Percentiles rank a stretch among this genome's conserved stretches.
Evolutionary conservation across 345 rosid genomes (phyloP).

Genomic region (Aquilaria malaccensis): DNA sequence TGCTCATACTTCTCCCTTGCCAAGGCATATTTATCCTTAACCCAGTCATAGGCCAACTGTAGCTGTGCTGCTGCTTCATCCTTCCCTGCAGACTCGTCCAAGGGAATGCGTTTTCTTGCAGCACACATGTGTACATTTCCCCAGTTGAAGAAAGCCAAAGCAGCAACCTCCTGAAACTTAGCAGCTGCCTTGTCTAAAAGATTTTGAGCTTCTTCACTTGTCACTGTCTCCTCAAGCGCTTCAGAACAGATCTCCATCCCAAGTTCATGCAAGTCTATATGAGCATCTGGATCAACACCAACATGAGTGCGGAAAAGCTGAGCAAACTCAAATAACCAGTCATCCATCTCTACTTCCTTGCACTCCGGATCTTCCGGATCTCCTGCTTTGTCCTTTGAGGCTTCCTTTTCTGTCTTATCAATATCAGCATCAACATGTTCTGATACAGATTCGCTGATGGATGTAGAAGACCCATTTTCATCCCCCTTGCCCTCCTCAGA

Average conservation of each 20-base stretch:
- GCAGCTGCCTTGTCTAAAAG: constrained; percentile 90
- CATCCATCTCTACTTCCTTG: constrained; percentile 94
- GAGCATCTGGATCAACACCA: constrained; percentile 96
- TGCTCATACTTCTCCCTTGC: constrained; percentile 77
- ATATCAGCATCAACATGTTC: constrained; percentile 48
- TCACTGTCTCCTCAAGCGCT: constrained; percentile 93
- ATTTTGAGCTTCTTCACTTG: constrained; percentile 81
- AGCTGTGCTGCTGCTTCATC: constrained; percentile 64
- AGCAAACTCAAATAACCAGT: constrained; percentile 96
- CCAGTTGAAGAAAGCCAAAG: constrained; percentile 96
- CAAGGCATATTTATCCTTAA: constrained; percentile 74
- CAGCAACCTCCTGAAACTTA: constrained; percentile 97
- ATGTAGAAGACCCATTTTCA: constrained; percentile 42
- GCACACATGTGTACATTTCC: constrained; percentile 99
- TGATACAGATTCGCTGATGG: constrained; percentile 38
- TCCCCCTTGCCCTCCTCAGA: constrained; percentile 49
- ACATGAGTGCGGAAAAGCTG: constrained; percentile 86
- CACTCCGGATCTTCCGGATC: constrained; percentile 62
- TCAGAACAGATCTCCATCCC: constrained; percentile 99
- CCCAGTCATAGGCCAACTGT: constrained; percentile 89
- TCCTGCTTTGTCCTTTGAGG: constrained; percentile 40
- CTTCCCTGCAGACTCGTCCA: constrained; percentile 78
- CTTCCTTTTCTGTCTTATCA: constrained; percentile 42
- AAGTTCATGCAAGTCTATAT: constrained; percentile 85
- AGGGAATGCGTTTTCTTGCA: constrained; percentile 90